Base-by-base conservation (phyloP, 768 basidiomycete genomes). In the Tubosaeta sp. region DNA sequence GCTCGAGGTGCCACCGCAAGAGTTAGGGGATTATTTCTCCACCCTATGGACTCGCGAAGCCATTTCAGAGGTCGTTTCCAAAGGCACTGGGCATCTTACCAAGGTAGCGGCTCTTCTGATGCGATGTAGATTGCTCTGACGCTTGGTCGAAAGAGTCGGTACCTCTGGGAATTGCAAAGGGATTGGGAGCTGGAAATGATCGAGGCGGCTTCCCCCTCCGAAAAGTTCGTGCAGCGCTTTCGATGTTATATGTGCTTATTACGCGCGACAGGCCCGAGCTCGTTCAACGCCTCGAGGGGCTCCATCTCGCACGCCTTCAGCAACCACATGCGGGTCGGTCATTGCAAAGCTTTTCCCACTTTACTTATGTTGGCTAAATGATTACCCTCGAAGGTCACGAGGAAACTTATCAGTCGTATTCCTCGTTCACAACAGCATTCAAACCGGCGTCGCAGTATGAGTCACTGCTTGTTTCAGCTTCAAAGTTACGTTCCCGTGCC, bases 321-420 rank as follows among this genome's bases (percentile, higher is more conserved):
- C 83, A 87, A 59, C 87, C 88, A 18, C 92, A 95, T 60, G 75
- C 84, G 38, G 83, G 90, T 90, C 59, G 44, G 74, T 29, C 27
- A 4, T 22, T 6, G 3, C n/a, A 10, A 12, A 27, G 3, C 29
- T 1, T 19, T 53, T 42, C n/a, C 4, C 19, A 10, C 13, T 22
- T 31, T 16, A 14, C 39, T 6, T 45, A 3, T 5, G 24, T 27
- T 27, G 8, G 29, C 51, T 58, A 12, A 60, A 38, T 12, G 3
- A 1, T 24, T 34, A n/a, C 24, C 3, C 40, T 34, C 24, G n/a
- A 59, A 94, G 91, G 81, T 52, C 77, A 84, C 49, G 90, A 91
- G 35, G 81, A 87, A 13, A 94, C 93, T 0, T 84, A 85, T 49
- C 84, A 90, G 59, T 76, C 81, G 2, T 98, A 95, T 65, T 96